phyloP scores from a whole-genome alignment of 257 asterid genomes.

The Gynochthodes officinalis region DNA sequence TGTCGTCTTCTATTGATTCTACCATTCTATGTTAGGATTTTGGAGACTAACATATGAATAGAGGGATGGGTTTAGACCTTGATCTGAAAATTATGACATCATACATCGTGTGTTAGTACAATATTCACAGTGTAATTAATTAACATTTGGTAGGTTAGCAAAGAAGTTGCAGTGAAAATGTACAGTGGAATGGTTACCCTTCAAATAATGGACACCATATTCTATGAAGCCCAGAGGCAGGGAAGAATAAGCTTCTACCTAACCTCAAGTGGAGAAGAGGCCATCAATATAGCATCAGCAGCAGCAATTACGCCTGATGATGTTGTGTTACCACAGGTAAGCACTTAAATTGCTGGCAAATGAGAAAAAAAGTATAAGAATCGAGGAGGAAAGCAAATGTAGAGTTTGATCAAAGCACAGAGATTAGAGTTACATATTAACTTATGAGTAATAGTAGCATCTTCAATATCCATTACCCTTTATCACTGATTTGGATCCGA shows the following conservation, averaged over 20 bases:
- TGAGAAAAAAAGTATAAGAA: not conserved
- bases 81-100: not conserved
- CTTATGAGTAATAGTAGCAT: not conserved
- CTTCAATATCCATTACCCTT: not conserved
- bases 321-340: conserved; percentile 39
- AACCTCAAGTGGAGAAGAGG: conserved; percentile 88
- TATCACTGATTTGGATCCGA: not conserved
- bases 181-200: conserved; percentile 59
- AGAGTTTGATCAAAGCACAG: too few species aligned
- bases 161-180: conserved; percentile 70
- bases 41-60: not conserved
- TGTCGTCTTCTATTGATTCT: not conserved
- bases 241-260: conserved; percentile 85
- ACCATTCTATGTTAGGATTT: not conserved
- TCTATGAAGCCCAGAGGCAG: conserved; percentile 91
- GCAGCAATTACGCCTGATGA: conserved; percentile 63
- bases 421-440: too few species aligned
- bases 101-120: not conserved
- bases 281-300: conserved; percentile 80
- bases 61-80: not conserved
- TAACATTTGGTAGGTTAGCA: conserved; percentile 42
- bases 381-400: not conserved
- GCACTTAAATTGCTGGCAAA: not conserved
- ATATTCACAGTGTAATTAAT: not conserved
- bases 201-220: conserved; percentile 67